A percentile compares a stretch with the other conserved stretches of the same genome.
These are phyloP conservation scores for Kwoniella dejecticola DNA, from an alignment of 768 basidiomycete species.

Conservation along the genomic window DNA sequence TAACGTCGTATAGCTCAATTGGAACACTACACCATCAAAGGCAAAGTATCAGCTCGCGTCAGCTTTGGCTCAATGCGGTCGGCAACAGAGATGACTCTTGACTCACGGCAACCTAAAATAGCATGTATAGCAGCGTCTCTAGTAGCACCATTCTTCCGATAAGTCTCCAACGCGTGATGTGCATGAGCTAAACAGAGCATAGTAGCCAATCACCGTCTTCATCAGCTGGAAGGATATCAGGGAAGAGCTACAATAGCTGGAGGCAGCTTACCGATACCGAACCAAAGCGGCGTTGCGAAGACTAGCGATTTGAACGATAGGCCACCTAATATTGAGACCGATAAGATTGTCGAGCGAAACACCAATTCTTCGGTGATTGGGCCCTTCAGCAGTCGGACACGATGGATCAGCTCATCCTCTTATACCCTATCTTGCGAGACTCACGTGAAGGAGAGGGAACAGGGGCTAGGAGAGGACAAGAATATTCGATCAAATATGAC, in stretches of 20 bases:
- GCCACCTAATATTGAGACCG: conserved; percentile 70
- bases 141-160: conserved; percentile 71
- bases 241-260: too few relatives aligned
- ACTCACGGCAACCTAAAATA: conserved; percentile 55
- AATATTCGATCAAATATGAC: too few relatives aligned
- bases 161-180: conserved; percentile 90
- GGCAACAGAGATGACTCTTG: too few relatives aligned
- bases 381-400: conserved; percentile 60
- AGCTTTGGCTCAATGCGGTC: background rate
- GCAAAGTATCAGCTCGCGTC: background rate
- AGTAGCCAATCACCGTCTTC: background rate
- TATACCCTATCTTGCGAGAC: too few relatives aligned
- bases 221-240: too few relatives aligned
- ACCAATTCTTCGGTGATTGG: conserved; percentile 91
- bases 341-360: conserved; percentile 80
- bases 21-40: conserved; percentile 66
- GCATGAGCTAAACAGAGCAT: conserved; percentile 68
- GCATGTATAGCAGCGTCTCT: conserved; percentile 67
- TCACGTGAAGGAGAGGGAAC: too few relatives aligned
- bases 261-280: conserved; percentile 85
- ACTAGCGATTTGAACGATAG: conserved; percentile 65
- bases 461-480: too few relatives aligned
- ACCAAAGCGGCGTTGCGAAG: conserved; percentile 78
- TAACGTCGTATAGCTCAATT: conserved; percentile 84
- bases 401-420: conserved; percentile 1